Evolutionary conservation across 2,329 filamentous ascomycete genomes (phyloP).

Genomic region (Cordyceps fumosorosea): DNA sequence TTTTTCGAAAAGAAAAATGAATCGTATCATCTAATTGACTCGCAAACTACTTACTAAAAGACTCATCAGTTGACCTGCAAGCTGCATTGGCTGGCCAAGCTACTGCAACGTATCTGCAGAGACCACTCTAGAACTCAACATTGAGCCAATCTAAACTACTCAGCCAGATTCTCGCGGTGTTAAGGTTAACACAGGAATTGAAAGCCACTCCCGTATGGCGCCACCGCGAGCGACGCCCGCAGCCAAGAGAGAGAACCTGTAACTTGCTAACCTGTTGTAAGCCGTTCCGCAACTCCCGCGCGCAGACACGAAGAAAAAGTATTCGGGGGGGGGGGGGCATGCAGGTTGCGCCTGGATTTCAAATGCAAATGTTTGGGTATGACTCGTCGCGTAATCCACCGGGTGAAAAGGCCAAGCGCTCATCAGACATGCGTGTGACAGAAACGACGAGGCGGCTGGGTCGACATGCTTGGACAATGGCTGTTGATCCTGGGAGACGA

Average conservation of each 20-base stretch:
- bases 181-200: neutral
- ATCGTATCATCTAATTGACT: neutral
- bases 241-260: neutral
- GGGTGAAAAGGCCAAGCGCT: neutral
- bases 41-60: neutral
- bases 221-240: neutral
- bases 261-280: no score
- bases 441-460: neutral
- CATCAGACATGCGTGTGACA: neutral
- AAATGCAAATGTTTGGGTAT: neutral
- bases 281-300: neutral
- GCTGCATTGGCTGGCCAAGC: neutral
- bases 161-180: neutral
- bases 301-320: neutral
- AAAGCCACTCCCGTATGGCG: slow-evolving; percentile 1
- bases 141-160: neutral
- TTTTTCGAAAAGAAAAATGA: neutral
- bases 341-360: neutral
- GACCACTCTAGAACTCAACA: neutral
- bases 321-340: no score
- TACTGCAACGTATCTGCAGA: neutral
- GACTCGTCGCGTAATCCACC: neutral
- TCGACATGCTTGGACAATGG: no score
- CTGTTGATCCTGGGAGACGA: no score
- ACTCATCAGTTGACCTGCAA: neutral